These are phyloP conservation scores for Heterobasidion occidentale DNA, from an alignment of 1,284 basidiomycete genomes.

Conservation along the genomic window DNA sequence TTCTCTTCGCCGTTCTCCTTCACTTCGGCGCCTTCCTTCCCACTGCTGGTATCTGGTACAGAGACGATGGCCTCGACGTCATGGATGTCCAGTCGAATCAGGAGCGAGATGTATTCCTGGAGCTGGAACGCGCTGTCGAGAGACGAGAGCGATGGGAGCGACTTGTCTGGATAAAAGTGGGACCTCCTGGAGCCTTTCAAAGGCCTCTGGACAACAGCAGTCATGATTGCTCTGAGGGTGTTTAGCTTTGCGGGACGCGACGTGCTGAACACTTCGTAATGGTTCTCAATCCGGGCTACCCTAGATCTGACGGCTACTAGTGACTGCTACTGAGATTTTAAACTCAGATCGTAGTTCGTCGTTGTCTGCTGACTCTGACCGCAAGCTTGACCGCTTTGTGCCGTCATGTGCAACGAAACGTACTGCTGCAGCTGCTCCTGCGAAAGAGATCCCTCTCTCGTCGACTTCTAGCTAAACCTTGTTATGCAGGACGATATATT, in stretches of 20 bases:
- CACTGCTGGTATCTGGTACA: slow-evolving; percentile 41
- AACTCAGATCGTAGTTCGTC: not conserved
- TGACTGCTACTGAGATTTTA: not conserved
- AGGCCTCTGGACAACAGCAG: slow-evolving; percentile 47
- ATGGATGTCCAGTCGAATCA: slow-evolving; percentile 82
- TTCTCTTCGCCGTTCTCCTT: slow-evolving; percentile 25
- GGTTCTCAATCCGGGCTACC: too few species aligned
- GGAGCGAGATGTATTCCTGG: slow-evolving; percentile 88
- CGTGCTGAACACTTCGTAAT: too few species aligned
- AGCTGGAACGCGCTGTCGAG: slow-evolving; percentile 91
- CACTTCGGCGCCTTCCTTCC: slow-evolving; percentile 20
- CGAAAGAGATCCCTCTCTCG: not conserved
- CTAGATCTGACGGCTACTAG: too few species aligned
- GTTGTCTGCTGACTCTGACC: not conserved
- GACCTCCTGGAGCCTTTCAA: slow-evolving; percentile 68
- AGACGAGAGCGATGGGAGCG: slow-evolving; percentile 54
- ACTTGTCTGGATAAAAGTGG: slow-evolving; percentile 68
- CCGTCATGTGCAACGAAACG: too few species aligned
- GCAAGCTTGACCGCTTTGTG: not conserved
- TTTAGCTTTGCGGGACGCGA: not conserved
- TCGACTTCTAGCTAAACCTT: not conserved
- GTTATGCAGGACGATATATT: not conserved
- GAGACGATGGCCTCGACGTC: slow-evolving; percentile 79
- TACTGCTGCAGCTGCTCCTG: not conserved
- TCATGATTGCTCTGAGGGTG: slow-evolving; percentile 12